phyloP scores from a whole-genome alignment of 805 yeast species.

The Wickerhamomyces canadensis region DNA sequence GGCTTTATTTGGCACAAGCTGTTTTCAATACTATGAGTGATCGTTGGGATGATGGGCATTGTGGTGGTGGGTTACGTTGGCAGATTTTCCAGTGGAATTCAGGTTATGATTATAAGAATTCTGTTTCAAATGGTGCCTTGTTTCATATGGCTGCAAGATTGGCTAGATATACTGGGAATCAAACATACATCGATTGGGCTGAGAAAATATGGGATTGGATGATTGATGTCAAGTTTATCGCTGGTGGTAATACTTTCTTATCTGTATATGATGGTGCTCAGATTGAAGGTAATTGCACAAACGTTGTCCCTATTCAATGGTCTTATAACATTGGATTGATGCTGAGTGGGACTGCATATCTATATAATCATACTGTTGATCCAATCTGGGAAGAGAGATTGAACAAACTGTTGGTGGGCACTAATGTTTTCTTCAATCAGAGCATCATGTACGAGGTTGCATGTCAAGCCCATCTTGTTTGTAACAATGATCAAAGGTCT shows the following conservation, averaged over 20 bases:
- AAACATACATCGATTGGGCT: slow-evolving; percentile 68
- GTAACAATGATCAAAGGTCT: slow-evolving; percentile 87
- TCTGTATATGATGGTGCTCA: slow-evolving; percentile 65
- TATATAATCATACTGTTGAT: slow-evolving; percentile 69
- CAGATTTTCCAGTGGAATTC: slow-evolving; percentile 92
- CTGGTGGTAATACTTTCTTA: slow-evolving; percentile 26
- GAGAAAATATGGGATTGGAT: slow-evolving; percentile 81
- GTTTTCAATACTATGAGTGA: slow-evolving; percentile 85
- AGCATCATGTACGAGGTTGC: slow-evolving; percentile 74
- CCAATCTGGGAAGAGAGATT: slow-evolving; percentile 64
- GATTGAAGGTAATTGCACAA: slow-evolving; percentile 53
- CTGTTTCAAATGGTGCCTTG: slow-evolving; percentile 86
- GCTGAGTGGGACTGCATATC: slow-evolving; percentile 73
- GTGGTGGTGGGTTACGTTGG: slow-evolving; percentile 94
- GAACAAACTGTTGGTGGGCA: slow-evolving; percentile 46
- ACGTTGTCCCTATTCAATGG: slow-evolving; percentile 64
- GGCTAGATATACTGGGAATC: slow-evolving; percentile 76
- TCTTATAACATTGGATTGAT: slow-evolving; percentile 80
- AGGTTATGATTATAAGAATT: slow-evolving; percentile 89
- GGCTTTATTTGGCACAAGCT: slow-evolving; percentile 85
- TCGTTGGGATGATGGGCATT: slow-evolving; percentile 82
- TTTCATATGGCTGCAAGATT: slow-evolving; percentile 85
- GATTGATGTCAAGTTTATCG: slow-evolving; percentile 36
- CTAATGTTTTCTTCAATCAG: slow-evolving; percentile 48
- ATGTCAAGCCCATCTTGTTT: slow-evolving; percentile 57